A percentile compares a stretch with the other conserved stretches of the same genome.
Evolutionary conservation across 2,329 filamentous ascomycete genomes (phyloP).

Genomic region (Xylariaceae sp.): DNA sequence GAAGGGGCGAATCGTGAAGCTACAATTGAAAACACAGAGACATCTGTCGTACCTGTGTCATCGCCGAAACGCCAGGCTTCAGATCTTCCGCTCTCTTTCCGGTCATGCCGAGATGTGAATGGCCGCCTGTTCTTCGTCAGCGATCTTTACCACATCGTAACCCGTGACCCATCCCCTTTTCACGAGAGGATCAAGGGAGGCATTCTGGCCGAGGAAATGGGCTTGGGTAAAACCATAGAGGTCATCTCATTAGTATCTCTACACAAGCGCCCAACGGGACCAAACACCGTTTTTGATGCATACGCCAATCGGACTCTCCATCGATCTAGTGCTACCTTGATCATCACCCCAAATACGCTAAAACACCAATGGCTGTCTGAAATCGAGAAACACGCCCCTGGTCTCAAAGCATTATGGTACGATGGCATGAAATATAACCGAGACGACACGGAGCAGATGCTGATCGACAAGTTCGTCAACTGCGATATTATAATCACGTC

Average conservation of each 20-base stretch:
- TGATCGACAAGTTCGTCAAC: slow-evolving; percentile 40
- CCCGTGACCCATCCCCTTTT: slow-evolving; percentile 44
- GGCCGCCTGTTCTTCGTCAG: slow-evolving; percentile 41
- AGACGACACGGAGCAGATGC: slow-evolving; percentile 9
- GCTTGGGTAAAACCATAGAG: slow-evolving; percentile 76
- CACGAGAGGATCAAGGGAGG: slow-evolving; percentile 50
- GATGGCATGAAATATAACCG: slow-evolving; percentile 39
- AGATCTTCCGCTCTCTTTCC: slow-evolving; percentile 40
- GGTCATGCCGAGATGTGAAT: slow-evolving; percentile 37
- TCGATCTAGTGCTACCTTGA: slow-evolving; percentile 53
- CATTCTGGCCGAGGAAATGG: slow-evolving; percentile 78
- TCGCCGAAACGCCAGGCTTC: slow-evolving; percentile 12
- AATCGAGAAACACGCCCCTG: slow-evolving; percentile 53
- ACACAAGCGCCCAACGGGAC: not conserved
- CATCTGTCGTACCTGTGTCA: too few relatives aligned
- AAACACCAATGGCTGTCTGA: slow-evolving; percentile 60
- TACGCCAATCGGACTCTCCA: slow-evolving; percentile 40
- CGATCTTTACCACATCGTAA: slow-evolving; percentile 57
- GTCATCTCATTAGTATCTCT: slow-evolving; percentile 61
- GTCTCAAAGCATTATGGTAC: slow-evolving; percentile 53
- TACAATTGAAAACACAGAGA: not conserved
- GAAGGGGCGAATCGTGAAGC: slow-evolving; percentile 54
- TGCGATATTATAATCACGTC: slow-evolving; percentile 62
- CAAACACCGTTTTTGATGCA: slow-evolving; percentile 26
- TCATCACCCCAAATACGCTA: slow-evolving; percentile 55